Evolutionary conservation across 2,329 filamentous ascomycete genomes (phyloP), one percentile per base, ranked within the genome.

Genomic region (Fusarium gaditjirri): DNA sequence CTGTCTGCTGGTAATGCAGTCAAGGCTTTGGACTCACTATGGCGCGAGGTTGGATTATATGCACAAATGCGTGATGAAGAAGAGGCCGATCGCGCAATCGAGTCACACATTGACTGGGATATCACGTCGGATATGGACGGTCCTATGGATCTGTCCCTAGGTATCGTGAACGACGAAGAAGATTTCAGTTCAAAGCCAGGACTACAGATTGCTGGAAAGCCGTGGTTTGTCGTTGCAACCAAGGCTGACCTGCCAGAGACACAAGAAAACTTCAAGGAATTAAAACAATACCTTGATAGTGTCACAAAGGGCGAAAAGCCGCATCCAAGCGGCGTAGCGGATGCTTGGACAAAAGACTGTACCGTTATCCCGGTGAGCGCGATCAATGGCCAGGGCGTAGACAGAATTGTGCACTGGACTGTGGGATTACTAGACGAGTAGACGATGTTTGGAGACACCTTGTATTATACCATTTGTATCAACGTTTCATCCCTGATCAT

Each of bases 201-300:
- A n/a, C 79, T 93, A n/a, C 90, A 92, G 43, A 97, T 98, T 73
- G 93, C 93, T n/a, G 89, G 89, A 38, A 99, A 99, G 83, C 95
- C 96, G 2, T 99, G 96, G 96, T 96, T 97, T 77, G 95, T 98
- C 9, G 91, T 98, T 46, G 95, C 94, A 3, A 98, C 95, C 25
- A 98, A 98, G 82, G 95, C 94, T 2, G 95, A 98, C 80, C 80
- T 97, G 60, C 89, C 91, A 7, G 88, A 88, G 6, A 97, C 96
- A 4, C 89, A 94, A 80, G 88, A 90, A 29, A 97, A 96, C 78
- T 99, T 94, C 80, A 82, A 81, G 39, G 82, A 84, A 56, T 83
- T 99, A 74, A 90, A 90, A 73, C 82, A 83, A 13, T 97, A 98
- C 81, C 82, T 99, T 8, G 85, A 88, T 8, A 84, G 83, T 8